Base-by-base conservation (phyloP, 441 rosid species). In the Populus hybrid region DNA sequence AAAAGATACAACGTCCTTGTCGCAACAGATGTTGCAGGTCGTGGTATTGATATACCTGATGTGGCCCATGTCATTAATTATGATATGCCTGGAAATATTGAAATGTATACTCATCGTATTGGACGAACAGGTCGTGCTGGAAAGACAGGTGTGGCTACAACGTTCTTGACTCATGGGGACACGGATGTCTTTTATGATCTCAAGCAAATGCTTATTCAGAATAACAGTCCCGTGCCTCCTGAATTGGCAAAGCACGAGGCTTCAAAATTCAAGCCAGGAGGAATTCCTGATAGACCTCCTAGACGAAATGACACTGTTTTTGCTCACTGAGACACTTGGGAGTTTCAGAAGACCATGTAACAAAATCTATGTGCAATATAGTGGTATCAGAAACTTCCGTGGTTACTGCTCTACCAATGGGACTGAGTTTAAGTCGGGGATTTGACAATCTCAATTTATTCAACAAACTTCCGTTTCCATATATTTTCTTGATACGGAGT, bases 111-210 rank as follows among this genome's bases (percentile, higher is more conserved):
- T 2, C 99, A 93, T 83, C 97, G 97, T 78, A 93, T 93, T 72
- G 97, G 98, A 70, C 89, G 98, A 86, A 95, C 97, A 9, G 98
- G 97, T 16, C 97, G 97, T 85, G 99, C 98, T 61, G 97, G 97
- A 74, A 95, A 95, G 85, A 94, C 95, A 5, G 98, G 98, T 83
- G 84, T 92, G 76, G 97, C 99, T 24, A 92, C 97, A n/a, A 92
- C 97, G 28, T 93, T 93, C 88, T 80, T 93, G 85, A 92, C 97
- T 57, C 84, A 88, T 16, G 88, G 86, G 0, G 97, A 93, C 78
- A 67, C 87, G 0, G 95, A 92, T 46, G 97, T 93, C 38, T 93
- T 92, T 78, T 93, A 90, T 79, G 97, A 93, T 87, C 90, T 92
- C 69, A 92, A 90, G 90, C 94, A 93, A 87, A 93, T 93, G 98